A percentile compares a stretch with the other conserved stretches of the same genome.
Evolutionary conservation across 192 early-diverging fungal species (phyloP).

Genomic region (Chytriomyces sp.): DNA sequence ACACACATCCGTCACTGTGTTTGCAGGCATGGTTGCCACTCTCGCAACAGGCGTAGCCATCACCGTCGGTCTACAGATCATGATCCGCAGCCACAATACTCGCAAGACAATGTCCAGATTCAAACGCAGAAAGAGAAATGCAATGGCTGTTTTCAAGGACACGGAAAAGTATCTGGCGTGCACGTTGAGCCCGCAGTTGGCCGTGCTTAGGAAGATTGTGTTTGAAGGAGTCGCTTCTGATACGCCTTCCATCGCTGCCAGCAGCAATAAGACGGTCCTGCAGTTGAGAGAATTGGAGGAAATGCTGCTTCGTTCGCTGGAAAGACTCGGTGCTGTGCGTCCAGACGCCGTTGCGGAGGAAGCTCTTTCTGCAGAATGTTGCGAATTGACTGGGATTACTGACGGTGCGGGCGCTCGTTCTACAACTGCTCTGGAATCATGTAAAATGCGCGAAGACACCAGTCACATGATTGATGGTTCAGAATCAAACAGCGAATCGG

Average conservation of each 20-base stretch:
- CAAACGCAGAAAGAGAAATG: slow-evolving; percentile 24
- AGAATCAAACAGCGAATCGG: neutral
- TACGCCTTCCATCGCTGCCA: neutral
- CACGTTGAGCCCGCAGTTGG: neutral
- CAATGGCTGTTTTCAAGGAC: slow-evolving; percentile 1
- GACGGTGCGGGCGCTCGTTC: neutral
- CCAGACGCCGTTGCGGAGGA: slow-evolving; percentile 26
- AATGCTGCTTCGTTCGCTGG: slow-evolving; percentile 37
- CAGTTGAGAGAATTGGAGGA: slow-evolving; percentile 42
- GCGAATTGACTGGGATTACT: no score
- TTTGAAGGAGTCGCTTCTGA: no score
- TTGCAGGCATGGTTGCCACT: slow-evolving; percentile 44
- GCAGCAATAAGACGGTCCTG: neutral
- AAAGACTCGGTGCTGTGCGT: slow-evolving; percentile 41
- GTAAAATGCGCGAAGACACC: neutral
- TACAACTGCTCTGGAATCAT: neutral
- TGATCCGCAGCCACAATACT: slow-evolving; percentile 49
- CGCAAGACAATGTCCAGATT: slow-evolving; percentile 25
- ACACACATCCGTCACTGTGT: slow-evolving; percentile 12
- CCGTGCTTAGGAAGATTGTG: slow-evolving; percentile 7
- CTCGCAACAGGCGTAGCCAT: slow-evolving; percentile 46
- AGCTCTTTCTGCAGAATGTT: no score
- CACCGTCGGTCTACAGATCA: slow-evolving; percentile 38
- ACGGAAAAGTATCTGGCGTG: slow-evolving; percentile 19
- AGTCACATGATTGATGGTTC: no score